phyloP scores from a whole-genome alignment of 2,329 filamentous ascomycete species.

The Penicillium olsonii region DNA sequence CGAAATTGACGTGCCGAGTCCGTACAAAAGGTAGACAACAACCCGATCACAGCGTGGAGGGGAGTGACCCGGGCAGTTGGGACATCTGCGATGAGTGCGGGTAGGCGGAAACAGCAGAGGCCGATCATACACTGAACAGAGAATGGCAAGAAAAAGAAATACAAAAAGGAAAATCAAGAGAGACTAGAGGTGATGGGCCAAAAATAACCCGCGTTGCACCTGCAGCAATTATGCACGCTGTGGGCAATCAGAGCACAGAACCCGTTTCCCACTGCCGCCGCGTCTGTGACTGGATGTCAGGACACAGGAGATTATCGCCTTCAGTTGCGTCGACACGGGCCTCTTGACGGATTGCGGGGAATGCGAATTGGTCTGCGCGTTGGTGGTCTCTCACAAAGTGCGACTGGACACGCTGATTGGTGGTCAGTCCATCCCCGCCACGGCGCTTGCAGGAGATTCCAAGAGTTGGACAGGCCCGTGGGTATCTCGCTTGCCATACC shows the following conservation, averaged over 20 bases:
- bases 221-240: constrained; percentile 26
- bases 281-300: constrained; percentile 9
- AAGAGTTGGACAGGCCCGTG: constrained; percentile 11
- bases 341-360: background rate
- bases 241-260: constrained; percentile 20
- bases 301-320: background rate
- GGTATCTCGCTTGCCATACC: background rate
- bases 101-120: constrained; percentile 6
- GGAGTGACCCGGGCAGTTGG: background rate
- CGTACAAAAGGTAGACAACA: background rate
- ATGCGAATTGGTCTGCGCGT: background rate
- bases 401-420: background rate
- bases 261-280: constrained; percentile 5
- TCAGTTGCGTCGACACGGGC: background rate
- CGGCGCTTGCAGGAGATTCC: constrained; percentile 27
- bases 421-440: constrained; percentile 13
- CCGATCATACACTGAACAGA: background rate
- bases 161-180: background rate
- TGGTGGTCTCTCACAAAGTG: constrained; percentile 7
- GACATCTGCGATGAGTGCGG: background rate
- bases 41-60: background rate
- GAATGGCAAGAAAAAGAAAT: constrained; percentile 5
- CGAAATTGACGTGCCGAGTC: background rate
- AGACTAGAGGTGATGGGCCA: constrained; percentile 16
- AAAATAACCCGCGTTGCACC: constrained; percentile 26